Evolutionary conservation across 2,329 filamentous ascomycete genomes (phyloP).

Genomic region (Cladorrhinum sp.): DNA sequence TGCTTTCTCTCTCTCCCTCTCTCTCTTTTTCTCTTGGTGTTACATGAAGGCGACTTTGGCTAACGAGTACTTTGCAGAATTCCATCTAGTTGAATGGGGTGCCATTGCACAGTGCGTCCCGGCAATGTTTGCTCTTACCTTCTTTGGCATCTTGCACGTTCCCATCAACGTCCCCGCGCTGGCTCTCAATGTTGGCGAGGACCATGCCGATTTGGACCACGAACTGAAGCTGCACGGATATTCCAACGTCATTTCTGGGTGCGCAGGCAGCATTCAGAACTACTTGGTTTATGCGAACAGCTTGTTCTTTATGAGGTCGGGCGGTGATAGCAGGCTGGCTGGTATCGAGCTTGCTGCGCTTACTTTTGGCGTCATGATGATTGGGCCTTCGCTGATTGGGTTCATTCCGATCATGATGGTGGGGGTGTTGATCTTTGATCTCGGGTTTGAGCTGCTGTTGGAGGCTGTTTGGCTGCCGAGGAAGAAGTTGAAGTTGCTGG

Average conservation of each 20-base stretch:
- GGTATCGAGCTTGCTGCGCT: conserved; percentile 78
- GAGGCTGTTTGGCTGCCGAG: conserved; percentile 88
- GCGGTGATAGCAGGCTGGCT: conserved; percentile 80
- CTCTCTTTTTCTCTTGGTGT: neutral
- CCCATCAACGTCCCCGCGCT: conserved; percentile 96
- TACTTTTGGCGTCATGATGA: conserved; percentile 77
- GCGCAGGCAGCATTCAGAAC: conserved; percentile 86
- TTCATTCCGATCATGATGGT: conserved; percentile 98
- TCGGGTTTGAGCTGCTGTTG: conserved; percentile 86
- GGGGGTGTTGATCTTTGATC: conserved; percentile 87
- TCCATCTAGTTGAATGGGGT: conserved; percentile 75
- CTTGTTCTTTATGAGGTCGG: conserved; percentile 91
- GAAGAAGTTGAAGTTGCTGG: conserved; percentile 79
- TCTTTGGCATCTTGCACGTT: conserved; percentile 95
- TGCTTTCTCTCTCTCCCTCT: conserved; percentile 22
- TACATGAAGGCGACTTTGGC: conserved; percentile 3
- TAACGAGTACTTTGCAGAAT: conserved; percentile 53
- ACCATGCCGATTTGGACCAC: conserved; percentile 85
- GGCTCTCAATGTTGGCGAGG: conserved; percentile 85
- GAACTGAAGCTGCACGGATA: conserved; percentile 90
- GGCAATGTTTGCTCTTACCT: conserved; percentile 94
- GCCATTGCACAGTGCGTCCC: conserved; percentile 82
- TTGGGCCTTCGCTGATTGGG: conserved; percentile 84
- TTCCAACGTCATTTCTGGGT: conserved; percentile 87
- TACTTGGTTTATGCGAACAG: conserved; percentile 98